phyloP scores from a whole-genome alignment of 768 basidiomycete species.

The Rhizopogon roseolus region DNA sequence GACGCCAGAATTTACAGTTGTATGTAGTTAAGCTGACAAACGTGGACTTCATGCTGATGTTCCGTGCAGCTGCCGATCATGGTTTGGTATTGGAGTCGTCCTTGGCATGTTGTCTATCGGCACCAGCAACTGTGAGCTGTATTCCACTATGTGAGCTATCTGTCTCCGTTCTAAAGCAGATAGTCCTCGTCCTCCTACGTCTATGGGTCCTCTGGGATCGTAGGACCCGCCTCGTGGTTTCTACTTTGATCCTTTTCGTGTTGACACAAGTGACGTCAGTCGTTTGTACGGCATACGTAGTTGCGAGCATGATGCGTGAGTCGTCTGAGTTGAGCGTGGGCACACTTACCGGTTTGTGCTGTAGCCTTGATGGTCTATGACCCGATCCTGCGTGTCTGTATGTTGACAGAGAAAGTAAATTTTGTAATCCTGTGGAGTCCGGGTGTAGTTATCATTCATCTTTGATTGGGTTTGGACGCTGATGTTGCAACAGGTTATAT shows the following conservation, averaged over 20 bases:
- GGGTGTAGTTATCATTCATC: constrained; percentile 13
- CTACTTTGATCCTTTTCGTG: constrained; percentile 25
- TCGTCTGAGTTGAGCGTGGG: background rate
- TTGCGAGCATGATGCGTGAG: constrained; percentile 24
- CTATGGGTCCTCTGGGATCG: constrained; percentile 35
- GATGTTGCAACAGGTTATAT: constrained; percentile 15
- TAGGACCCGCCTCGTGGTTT: constrained; percentile 18
- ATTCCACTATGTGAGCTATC: background rate
- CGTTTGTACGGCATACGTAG: constrained; percentile 18
- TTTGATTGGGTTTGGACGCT: background rate
- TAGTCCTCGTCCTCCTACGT: constrained; percentile 36
- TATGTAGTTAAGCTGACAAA: background rate
- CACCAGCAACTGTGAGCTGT: constrained; percentile 30
- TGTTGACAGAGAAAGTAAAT: constrained; percentile 13
- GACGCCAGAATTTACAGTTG: background rate
- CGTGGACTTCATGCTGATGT: background rate
- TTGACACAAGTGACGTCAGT: constrained; percentile 23
- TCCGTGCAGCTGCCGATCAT: constrained; percentile 20
- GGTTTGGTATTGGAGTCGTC: constrained; percentile 13
- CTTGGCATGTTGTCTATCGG: constrained; percentile 32
- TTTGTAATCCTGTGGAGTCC: constrained; percentile 23
- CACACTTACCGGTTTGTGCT: background rate
- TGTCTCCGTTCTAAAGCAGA: background rate
- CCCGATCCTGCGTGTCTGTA: constrained; percentile 13
- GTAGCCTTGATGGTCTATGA: constrained; percentile 15